These are phyloP conservation scores for Aureobasidium zeae DNA, from an alignment of 2,329 filamentous ascomycete genomes.

Conservation along the genomic window DNA sequence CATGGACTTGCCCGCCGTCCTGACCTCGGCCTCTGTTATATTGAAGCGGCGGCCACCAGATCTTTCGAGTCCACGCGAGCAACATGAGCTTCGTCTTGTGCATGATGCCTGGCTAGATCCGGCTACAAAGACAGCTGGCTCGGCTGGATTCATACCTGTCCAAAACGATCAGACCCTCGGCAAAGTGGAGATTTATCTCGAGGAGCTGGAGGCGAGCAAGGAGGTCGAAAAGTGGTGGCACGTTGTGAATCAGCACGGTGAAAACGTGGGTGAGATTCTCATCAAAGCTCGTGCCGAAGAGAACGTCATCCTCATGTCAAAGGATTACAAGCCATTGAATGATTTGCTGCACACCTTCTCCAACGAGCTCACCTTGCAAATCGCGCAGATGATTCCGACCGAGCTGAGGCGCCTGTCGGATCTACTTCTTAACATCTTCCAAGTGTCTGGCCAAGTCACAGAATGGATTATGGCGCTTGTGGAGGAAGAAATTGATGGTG, in stretches of 20 bases:
- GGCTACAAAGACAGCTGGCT: conserved; percentile 26
- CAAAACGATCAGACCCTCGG: conserved; percentile 49
- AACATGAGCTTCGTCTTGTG: conserved; percentile 32
- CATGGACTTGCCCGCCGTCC: conserved; percentile 57
- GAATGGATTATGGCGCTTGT: conserved; percentile 92
- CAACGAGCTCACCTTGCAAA: conserved; percentile 73
- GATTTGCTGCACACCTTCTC: conserved; percentile 78
- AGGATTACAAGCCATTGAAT: conserved; percentile 75
- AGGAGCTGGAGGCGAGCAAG: conserved; percentile 66
- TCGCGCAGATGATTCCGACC: conserved; percentile 67
- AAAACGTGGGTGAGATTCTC: conserved; percentile 72
- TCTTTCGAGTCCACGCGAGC: conserved; percentile 21
- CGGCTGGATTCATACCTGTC: conserved; percentile 36
- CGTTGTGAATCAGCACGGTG: conserved; percentile 65
- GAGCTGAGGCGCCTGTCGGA: conserved; percentile 76
- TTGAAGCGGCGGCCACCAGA: conserved; percentile 52
- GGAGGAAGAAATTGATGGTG: conserved; percentile 93
- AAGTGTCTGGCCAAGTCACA: conserved; percentile 72
- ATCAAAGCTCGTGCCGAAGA: conserved; percentile 79
- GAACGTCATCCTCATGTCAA: conserved; percentile 74
- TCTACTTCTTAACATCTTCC: conserved; percentile 85
- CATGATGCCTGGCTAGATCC: conserved; percentile 32
- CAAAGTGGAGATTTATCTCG: conserved; percentile 71
- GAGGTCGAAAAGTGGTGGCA: conserved; percentile 81
- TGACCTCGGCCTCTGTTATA: conserved; percentile 61